phyloP scores from a whole-genome alignment of 2,329 filamentous ascomycete species.

The Fusarium nygamai region DNA sequence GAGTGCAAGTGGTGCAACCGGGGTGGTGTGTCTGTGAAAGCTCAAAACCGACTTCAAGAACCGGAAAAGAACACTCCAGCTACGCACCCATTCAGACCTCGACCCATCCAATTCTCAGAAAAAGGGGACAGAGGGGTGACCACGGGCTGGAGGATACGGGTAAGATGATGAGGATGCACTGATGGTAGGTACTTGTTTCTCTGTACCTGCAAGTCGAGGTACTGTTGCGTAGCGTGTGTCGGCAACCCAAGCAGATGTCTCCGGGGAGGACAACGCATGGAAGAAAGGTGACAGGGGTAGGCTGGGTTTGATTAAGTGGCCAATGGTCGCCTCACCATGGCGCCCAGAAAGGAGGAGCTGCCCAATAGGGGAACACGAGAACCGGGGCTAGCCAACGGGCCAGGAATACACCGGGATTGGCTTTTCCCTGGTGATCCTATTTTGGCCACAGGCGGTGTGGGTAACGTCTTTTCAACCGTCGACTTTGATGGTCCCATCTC shows the following conservation, averaged over 20 bases:
- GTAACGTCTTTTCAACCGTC: constrained; percentile 30
- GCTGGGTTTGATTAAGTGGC: constrained; percentile 61
- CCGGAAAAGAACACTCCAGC: constrained; percentile 30
- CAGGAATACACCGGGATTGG: constrained; percentile 52
- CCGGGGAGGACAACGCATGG: constrained; percentile 59
- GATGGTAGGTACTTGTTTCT: not conserved
- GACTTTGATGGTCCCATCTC: constrained; percentile 25
- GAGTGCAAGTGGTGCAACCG: constrained; percentile 13
- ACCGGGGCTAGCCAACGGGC: constrained; percentile 58
- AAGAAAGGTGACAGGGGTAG: constrained; percentile 61
- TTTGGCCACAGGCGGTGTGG: constrained; percentile 50
- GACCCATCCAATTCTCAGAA: constrained; percentile 24
- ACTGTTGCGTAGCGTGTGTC: constrained; percentile 28
- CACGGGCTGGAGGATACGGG: constrained; percentile 12
- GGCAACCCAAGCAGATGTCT: constrained; percentile 36
- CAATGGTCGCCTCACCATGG: constrained; percentile 56
- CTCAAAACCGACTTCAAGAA: constrained; percentile 26
- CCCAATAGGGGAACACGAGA: constrained; percentile 61
- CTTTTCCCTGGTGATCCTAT: constrained; percentile 43
- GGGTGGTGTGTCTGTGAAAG: constrained; percentile 27
- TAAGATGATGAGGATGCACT: constrained; percentile 9
- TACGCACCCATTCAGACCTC: constrained; percentile 12
- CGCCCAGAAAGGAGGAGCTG: constrained; percentile 56
- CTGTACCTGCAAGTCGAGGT: constrained; percentile 27
- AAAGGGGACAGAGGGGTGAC: constrained; percentile 32